Base-by-base conservation (phyloP, 140 eudicot genomes). In the Bidens hawaiensis region DNA sequence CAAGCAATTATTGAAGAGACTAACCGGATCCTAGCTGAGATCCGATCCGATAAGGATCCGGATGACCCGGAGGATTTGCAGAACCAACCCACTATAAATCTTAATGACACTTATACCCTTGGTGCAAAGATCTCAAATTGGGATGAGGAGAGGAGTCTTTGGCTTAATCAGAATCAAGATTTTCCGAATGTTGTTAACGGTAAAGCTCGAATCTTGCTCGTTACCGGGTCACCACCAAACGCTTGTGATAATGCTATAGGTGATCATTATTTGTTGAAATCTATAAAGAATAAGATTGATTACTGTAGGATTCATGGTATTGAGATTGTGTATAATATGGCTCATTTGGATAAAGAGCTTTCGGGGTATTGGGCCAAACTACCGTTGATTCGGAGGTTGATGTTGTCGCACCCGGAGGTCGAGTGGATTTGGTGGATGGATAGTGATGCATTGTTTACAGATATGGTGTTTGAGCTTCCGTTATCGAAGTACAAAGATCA, bases 401-500 rank as follows among this genome's bases (percentile, higher is more conserved):
- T 91, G 99, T 23, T 91, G 31, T 87, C 99, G 1, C 99, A 91
- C 68, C 99, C 99, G 0, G 99, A 91, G 36, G 90, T 91, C 17
- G 99, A 91, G 64, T 91, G 99, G 99, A 78, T 91, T 76, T 91
- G 99, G 99, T 91, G 99, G 99, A 79, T 91, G 89, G 99, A 91
- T 60, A 91, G 99, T 71, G 99, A 91, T 79, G 99, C 99, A 1
- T 64, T 88, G 85, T 91, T 91, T 50, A 91, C 99, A 0, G 99
- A 91, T 75, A 91, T 91, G 99, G 84, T 73, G 8, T 91, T 91
- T 19, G 99, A 91, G 45, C 47, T 91, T 33, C 99, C 99, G 0
- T 59, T 76, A 21, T 19, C 49, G 0, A 91, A 85, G 71, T 91
- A 91, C 50, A 76, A 84, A 17, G 78, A 72, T 5, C 68, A 75